Base-by-base conservation (phyloP, 805 yeast genomes). In the Clavispora vitiphila region DNA sequence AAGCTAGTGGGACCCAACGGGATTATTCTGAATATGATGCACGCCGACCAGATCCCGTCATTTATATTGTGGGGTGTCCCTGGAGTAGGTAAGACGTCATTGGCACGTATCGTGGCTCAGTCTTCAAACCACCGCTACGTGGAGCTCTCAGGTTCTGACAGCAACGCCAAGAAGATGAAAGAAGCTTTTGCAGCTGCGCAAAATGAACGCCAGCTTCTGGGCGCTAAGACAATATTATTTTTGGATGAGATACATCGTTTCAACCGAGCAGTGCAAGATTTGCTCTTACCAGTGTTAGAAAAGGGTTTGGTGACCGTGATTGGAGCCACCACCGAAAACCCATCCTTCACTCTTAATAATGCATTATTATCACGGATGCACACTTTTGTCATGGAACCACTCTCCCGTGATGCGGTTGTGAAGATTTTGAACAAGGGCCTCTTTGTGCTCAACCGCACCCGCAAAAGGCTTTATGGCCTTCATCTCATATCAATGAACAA, bases 311-410 rank as follows among this genome's bases (percentile, higher is more conserved):
- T 65, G 3, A 67, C 71, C 0, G 64, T 69, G 1, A 59, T 69
- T 16, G 75, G 74, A 0, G 75, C 75, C 7, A 69, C 75, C 22
- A 69, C 75, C 0, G 99, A 93, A 58, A 93, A 93, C 57, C 75
- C 75, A 1, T 67, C 74, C 1, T 69, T 69, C 46, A 64, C 65
- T 1, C 47, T 69, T 23, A 69, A 67, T 43, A 67, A 66, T 46
- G 74, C 75, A 0, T 55, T 69, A 21, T 59, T 69, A 26, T 69
- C 74, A 8, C 47, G 75, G 42, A 63, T 68, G 70, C 72, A 69
- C 50, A 67, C 72, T 1, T 69, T 69, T 50, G 61, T 64, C 12
- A 67, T 69, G 74, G 71, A 69, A 30, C 65, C 70, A 0, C 50
- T 69, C 31, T 43, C 57, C 3, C 53, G 52, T 8, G 63, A 56